Evolutionary conservation across 23 red algal species (phyloP).

Genomic region (Cyanidium caldarium): DNA sequence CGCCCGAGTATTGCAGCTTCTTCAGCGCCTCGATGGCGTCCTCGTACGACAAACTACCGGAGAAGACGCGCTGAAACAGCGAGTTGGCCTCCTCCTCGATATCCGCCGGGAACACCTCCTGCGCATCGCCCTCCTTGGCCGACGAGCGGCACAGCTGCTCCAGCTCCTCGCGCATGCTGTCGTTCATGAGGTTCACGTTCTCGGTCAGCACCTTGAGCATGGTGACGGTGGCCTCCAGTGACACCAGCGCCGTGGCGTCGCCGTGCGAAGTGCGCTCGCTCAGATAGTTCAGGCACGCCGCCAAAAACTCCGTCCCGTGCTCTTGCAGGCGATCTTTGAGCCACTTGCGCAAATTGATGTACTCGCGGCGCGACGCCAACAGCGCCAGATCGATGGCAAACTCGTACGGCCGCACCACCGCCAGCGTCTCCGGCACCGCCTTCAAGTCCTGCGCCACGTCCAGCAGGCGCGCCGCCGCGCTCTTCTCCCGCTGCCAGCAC

Average conservation of each 20-base stretch:
- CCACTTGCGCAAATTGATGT: slow-evolving; percentile 78
- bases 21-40: slow-evolving; percentile 41
- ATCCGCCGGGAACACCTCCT: slow-evolving; percentile 28
- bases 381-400: slow-evolving; percentile 90
- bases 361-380: slow-evolving; percentile 44
- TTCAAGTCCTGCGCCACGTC: slow-evolving; percentile 49
- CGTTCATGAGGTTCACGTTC: slow-evolving; percentile 5
- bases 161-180: slow-evolving; percentile 4
- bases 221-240: slow-evolving; percentile 13
- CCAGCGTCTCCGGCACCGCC: slow-evolving; percentile 46
- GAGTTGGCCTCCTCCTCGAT: slow-evolving; percentile 67
- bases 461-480: slow-evolving; percentile 19
- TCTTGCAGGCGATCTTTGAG: slow-evolving; percentile 37
- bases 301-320: slow-evolving; percentile 31
- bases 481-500: not conserved
- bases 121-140: not conserved
- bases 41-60: slow-evolving; percentile 15
- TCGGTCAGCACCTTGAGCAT: slow-evolving; percentile 19
- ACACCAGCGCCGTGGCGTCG: slow-evolving; percentile 1
- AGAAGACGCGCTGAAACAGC: slow-evolving; percentile 53
- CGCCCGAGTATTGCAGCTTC: slow-evolving; percentile 18
- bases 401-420: slow-evolving; percentile 19
- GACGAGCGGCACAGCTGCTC: not conserved
- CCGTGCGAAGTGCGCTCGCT: slow-evolving; percentile 11
- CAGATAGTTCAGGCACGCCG: slow-evolving; percentile 23